These are phyloP conservation scores for Vigna mungo DNA, from an alignment of 306 rosid species.

Conservation along the genomic window DNA sequence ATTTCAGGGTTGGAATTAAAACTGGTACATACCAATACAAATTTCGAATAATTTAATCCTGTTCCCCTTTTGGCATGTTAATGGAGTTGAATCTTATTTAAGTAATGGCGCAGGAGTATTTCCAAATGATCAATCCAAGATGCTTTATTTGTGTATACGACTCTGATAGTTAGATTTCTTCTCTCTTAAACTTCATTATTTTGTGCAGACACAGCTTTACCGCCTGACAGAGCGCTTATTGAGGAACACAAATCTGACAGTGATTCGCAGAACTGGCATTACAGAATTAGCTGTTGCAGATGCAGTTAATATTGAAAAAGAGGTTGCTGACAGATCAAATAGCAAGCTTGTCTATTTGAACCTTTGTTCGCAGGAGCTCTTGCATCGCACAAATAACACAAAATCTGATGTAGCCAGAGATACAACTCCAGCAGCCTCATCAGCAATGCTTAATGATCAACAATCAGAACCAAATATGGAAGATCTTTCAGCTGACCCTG, in stretches of 20 bases:
- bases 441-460: slow-evolving; percentile 49
- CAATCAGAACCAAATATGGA: slow-evolving; percentile 51
- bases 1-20: neutral
- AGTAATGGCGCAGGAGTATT: slow-evolving; percentile 32
- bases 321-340: slow-evolving; percentile 82
- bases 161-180: slow-evolving; percentile 28
- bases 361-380: slow-evolving; percentile 85
- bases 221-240: slow-evolving; percentile 86
- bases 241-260: slow-evolving; percentile 72
- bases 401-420: slow-evolving; percentile 56
- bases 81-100: slow-evolving; percentile 28
- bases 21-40: slow-evolving; percentile 5
- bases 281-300: slow-evolving; percentile 97
- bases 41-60: neutral
- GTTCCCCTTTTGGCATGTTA: neutral
- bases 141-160: slow-evolving; percentile 24
- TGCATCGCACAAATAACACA: slow-evolving; percentile 61
- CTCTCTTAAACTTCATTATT: slow-evolving; percentile 18
- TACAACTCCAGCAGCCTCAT: slow-evolving; percentile 44
- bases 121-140: slow-evolving; percentile 14
- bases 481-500: slow-evolving; percentile 60
- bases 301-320: slow-evolving; percentile 91
- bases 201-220: slow-evolving; percentile 80
- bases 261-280: slow-evolving; percentile 78
- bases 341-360: slow-evolving; percentile 88